Base-by-base conservation (phyloP, 2,329 filamentous ascomycete species). In the Pyrenophora teres region DNA sequence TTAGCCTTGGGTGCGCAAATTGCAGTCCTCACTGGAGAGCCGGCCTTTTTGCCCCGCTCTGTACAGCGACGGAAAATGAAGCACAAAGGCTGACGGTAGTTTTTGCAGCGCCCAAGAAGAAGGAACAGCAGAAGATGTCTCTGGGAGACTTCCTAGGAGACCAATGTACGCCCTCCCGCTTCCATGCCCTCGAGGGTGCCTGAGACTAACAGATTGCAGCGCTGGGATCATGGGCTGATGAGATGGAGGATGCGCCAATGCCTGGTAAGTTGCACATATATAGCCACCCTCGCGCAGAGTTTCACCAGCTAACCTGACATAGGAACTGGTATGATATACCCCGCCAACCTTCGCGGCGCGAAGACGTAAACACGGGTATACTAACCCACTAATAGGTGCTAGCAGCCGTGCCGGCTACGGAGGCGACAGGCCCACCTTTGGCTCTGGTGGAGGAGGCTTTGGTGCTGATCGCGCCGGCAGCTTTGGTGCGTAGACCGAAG, bases 171-270 rank as follows among this genome's bases (percentile, higher is more conserved):
- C 68, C 66, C 63, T n/a, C 62, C 57, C 56, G 54, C 61, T 44
- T 31, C 45, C 54, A 18, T 23, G 40, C 33, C 63, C 46, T 41
- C 49, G 52, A 53, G 52, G 47, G 59, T 56, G 58, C 42, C 47
- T 40, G 38, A 54, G 44, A 68, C 70, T 73, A 58, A 71, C 66
- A 53, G 40, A 44, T 44, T 53, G 55, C 70, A 89, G 86, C 83
- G 69, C 82, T 87, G 72, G 92, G 93, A 73, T 97, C 94, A 66
- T 99, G 94, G 94, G 94, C 94, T 69, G 95, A 99, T 79, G 94
- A 99, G 76, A 96, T 99, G 80, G 94, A 99, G 78, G 92, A 96
- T 71, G 80, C 82, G 77, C 83, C 83, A 58, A 83, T 89, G 62
- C 84, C 86, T 76, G 80, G 89, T 93, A 83, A 81, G 87, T 70